phyloP scores from a whole-genome alignment of 2,329 filamentous ascomycete genomes.

The Penicillium psychrosexuale region DNA sequence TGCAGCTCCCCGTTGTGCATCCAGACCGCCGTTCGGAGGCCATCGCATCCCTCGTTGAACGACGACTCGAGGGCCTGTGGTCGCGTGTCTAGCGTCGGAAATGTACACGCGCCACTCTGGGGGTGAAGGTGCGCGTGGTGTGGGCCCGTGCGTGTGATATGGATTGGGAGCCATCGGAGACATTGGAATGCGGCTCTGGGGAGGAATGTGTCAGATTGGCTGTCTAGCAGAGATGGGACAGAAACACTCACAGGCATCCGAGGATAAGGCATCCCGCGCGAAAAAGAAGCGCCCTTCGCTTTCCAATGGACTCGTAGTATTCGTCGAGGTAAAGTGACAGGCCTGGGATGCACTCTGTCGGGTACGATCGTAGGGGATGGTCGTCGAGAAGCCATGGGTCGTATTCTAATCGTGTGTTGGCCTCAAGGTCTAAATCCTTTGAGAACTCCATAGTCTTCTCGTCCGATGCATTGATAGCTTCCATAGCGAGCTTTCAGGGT shows the following conservation, averaged over 20 bases:
- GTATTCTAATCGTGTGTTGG: conserved; percentile 17
- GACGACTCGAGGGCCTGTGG: conserved; percentile 21
- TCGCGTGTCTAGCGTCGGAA: conserved; percentile 18
- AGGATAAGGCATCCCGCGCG: conserved; percentile 26
- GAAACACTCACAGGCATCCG: conserved; percentile 18
- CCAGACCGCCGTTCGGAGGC: conserved; percentile 28
- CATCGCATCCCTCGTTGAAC: conserved; percentile 25
- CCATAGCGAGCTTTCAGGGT: background rate
- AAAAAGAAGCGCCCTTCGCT: conserved; percentile 22
- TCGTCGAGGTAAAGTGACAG: conserved; percentile 17
- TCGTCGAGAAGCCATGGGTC: conserved; percentile 32
- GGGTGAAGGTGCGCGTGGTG: background rate
- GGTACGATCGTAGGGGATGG: conserved; percentile 35
- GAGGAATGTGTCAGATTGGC: background rate
- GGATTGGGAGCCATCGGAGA: conserved; percentile 1
- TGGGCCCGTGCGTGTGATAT: background rate
- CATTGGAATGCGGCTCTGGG: conserved; percentile 17
- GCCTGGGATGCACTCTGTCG: conserved; percentile 31
- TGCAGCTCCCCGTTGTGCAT: conserved; percentile 23
- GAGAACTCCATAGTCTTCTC: background rate
- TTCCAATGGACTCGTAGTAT: conserved; percentile 11
- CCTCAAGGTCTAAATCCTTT: conserved; percentile 9
- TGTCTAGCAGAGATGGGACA: background rate
- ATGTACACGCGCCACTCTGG: conserved; percentile 20
- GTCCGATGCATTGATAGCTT: background rate